A percentile compares a stretch with the other conserved stretches of the same genome.
phyloP scores from a whole-genome alignment of 768 basidiomycete species.

The Agaricus blazei region DNA sequence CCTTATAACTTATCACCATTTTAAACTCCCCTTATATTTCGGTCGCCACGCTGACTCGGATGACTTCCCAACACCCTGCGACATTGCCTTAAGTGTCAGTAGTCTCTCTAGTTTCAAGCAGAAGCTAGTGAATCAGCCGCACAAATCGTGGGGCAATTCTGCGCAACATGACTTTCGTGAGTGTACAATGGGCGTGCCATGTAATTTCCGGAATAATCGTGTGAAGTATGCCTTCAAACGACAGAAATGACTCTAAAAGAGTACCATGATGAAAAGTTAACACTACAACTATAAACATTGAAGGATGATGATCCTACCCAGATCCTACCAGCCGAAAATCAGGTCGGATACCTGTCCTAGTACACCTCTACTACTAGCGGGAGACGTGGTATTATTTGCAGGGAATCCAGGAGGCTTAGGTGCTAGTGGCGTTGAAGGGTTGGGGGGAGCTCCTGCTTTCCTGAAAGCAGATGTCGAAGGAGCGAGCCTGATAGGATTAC shows the following conservation, averaged over 20 bases:
- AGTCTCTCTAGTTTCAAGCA: not conserved
- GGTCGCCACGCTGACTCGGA: too few species aligned
- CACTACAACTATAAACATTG: not conserved
- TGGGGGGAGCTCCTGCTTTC: slow-evolving; percentile 30
- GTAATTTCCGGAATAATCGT: not conserved
- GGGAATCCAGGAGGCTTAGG: slow-evolving; percentile 6
- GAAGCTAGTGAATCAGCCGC: not conserved
- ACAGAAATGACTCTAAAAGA: too few species aligned
- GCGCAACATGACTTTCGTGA: not conserved
- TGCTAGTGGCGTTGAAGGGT: slow-evolving; percentile 24
- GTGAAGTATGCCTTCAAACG: not conserved
- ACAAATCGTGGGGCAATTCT: slow-evolving; percentile 6
- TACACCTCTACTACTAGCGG: slow-evolving; percentile 50
- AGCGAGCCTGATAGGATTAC: slow-evolving; percentile 68
- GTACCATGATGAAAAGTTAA: not conserved
- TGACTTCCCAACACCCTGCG: not conserved
- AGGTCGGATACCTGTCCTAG: slow-evolving; percentile 75
- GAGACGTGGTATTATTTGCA: slow-evolving; percentile 20
- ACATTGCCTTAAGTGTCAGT: not conserved
- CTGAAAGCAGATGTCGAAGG: slow-evolving; percentile 72
- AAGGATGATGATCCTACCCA: not conserved
- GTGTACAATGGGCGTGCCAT: not conserved
- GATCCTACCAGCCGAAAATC: slow-evolving; percentile 72
- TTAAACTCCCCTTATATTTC: not conserved
- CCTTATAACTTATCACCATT: too few species aligned